Evolutionary conservation across 495 filamentous ascomycete species (phyloP), one percentile per base, ranked within the genome.

Genomic region (Talaromyces liani): DNA sequence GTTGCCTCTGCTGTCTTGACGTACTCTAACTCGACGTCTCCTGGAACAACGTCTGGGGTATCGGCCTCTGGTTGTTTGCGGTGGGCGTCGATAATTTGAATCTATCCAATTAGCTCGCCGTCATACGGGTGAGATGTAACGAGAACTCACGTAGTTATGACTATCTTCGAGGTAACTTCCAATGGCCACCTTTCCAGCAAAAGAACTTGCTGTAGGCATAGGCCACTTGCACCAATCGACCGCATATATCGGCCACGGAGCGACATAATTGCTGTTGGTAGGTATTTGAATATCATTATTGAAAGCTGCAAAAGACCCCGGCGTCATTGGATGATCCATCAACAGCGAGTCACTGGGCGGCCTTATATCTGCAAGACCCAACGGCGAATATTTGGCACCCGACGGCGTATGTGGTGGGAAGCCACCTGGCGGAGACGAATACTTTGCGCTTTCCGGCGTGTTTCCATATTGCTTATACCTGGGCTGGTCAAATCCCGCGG

Each of bases 181-280:
- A 55, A 98, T 80, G 3, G 94, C 94, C 67, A 99, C 83, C 70
- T 97, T 98, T 24, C 94, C 94, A 9, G 84, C 87, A 61, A 91
- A 91, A 47, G 87, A 84, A 59, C 87, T 77, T 29, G 70, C 86
- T 33, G 84, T 84, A 41, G 88, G 84, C 2, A 93, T 85, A n/a
- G 88, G 84, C 95, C 95, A 99, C 76, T 98, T 98, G 75, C 94
- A 99, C 95, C 95, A 99, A 79, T 99, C 95, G 65, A 95, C 90
- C 8, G 95, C 93, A 74, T 97, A 98, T 45, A 95, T 88, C 41
- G 91, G 87, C 91, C 94, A 99, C 2, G 92, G 92, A 6, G 93
- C 93, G 66, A 97, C 79, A 74, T 98, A 98, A 68, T 93, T 97
- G 77, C 92, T 88, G 68, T 89, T 91, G 7, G 82, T 83, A 0